Percentiles rank a stretch among this genome's conserved stretches.
These are phyloP conservation scores for Pseudogymnoascus sp. DNA, from an alignment of 2,329 filamentous ascomycete genomes.

Conservation along the genomic window DNA sequence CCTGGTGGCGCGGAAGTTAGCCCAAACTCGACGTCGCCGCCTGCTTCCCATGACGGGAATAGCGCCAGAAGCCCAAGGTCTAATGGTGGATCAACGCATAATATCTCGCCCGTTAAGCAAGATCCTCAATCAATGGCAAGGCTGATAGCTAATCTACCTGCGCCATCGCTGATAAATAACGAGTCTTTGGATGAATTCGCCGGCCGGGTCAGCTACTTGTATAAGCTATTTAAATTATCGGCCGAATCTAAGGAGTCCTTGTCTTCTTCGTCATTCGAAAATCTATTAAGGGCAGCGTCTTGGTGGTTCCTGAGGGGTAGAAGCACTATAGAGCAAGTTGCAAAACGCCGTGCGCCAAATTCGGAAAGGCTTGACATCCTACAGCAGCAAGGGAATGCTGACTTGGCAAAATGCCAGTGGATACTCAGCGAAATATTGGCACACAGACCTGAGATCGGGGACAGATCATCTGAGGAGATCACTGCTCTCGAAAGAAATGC, in stretches of 20 bases:
- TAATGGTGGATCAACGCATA: not conserved
- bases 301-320: constrained; percentile 92
- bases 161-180: constrained; percentile 43
- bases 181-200: constrained; percentile 66
- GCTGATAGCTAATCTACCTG: not conserved
- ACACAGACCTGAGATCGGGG: constrained; percentile 31
- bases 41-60: not conserved
- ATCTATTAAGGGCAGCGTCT: constrained; percentile 64
- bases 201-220: constrained; percentile 63
- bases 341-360: constrained; percentile 55
- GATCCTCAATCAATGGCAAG: not conserved
- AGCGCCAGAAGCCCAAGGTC: not conserved
- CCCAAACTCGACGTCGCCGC: not conserved
- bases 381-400: constrained; percentile 72
- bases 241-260: constrained; percentile 66
- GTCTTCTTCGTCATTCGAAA: constrained; percentile 52
- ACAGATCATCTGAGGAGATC: constrained; percentile 15
- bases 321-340: constrained; percentile 62
- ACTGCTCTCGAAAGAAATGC: not conserved
- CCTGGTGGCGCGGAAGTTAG: not conserved
- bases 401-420: constrained; percentile 82
- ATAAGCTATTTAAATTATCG: constrained; percentile 68
- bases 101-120: constrained; percentile 12
- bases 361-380: constrained; percentile 47
- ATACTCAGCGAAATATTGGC: constrained; percentile 50